A percentile compares a stretch with the other conserved stretches of the same genome.
phyloP scores from a whole-genome alignment of 331 rosid genomes.

The Malus hybrid region DNA sequence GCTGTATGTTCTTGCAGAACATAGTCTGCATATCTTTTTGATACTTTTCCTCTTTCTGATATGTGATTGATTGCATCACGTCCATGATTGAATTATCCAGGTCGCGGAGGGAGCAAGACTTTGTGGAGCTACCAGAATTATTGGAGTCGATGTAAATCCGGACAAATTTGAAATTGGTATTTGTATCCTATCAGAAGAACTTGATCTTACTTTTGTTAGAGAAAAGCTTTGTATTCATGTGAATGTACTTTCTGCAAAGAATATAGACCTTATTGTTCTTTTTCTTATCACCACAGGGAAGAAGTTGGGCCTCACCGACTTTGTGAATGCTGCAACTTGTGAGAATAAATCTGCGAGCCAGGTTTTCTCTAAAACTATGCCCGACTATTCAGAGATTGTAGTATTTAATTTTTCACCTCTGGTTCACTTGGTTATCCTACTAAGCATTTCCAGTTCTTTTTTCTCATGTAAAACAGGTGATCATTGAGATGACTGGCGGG shows the following conservation, averaged over 20 bases:
- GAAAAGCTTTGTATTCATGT: background rate
- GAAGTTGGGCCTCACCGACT: slow-evolving; percentile 74
- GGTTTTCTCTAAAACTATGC: slow-evolving; percentile 27
- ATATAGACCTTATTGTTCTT: background rate
- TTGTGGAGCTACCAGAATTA: slow-evolving; percentile 72
- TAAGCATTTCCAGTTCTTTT: background rate
- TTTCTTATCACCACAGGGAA: slow-evolving; percentile 39
- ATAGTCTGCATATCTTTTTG: background rate
- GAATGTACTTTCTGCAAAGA: background rate
- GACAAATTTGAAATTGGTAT: slow-evolving; percentile 63
- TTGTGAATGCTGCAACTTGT: slow-evolving; percentile 37
- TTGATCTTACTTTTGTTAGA: background rate
- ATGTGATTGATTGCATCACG: background rate
- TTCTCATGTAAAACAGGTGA: slow-evolving; percentile 31
- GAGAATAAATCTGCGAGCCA: slow-evolving; percentile 62
- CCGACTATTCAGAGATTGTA: background rate
- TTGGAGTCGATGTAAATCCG: slow-evolving; percentile 75
- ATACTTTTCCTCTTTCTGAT: background rate
- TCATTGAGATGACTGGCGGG: slow-evolving; percentile 56
- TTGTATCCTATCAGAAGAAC: background rate
- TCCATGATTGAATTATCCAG: slow-evolving; percentile 27
- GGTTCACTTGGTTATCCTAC: background rate
- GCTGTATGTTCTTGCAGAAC: slow-evolving; percentile 40
- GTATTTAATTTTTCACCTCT: no score
- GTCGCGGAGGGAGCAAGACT: slow-evolving; percentile 94